Evolutionary conservation across 2,329 filamentous ascomycete species (phyloP).

Genomic region (Rutstroemia sp.): DNA sequence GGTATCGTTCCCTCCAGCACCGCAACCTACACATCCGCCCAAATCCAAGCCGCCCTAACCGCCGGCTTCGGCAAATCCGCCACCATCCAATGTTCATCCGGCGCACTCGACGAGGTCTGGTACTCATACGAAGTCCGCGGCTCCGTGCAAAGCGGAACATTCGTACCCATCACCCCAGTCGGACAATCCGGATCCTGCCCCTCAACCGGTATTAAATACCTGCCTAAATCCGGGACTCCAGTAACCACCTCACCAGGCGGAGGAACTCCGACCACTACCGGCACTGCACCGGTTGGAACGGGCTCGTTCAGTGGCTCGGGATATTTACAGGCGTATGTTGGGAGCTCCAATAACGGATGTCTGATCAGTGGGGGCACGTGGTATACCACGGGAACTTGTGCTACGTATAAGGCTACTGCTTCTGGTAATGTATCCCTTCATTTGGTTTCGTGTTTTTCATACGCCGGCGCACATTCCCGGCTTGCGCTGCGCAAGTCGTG

Average conservation of each 20-base stretch:
- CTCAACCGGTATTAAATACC: conserved; percentile 42
- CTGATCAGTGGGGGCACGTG: conserved; percentile 60
- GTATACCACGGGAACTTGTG: conserved; percentile 62
- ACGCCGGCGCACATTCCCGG: neutral
- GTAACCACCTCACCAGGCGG: conserved; percentile 34
- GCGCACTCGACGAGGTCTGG: conserved; percentile 44
- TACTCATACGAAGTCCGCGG: conserved; percentile 47
- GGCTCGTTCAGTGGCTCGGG: conserved; percentile 45
- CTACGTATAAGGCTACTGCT: conserved; percentile 51
- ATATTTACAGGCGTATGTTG: conserved; percentile 47
- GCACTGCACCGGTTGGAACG: conserved; percentile 25
- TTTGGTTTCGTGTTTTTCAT: neutral
- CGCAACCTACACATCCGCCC: conserved; percentile 36
- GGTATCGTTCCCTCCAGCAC: conserved; percentile 46
- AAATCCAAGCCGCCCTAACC: conserved; percentile 37
- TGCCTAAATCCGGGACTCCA: conserved; percentile 39
- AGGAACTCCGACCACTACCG: conserved; percentile 43
- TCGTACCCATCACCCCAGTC: conserved; percentile 32
- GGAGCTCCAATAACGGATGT: conserved; percentile 49
- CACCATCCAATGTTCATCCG: conserved; percentile 37
- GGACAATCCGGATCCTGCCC: conserved; percentile 41
- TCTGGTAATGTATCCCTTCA: conserved; percentile 36
- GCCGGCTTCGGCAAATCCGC: conserved; percentile 38
- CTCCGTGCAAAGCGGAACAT: conserved; percentile 42
- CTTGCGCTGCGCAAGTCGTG: neutral